Conservation (phyloP, 2,329 filamentous ascomycete species). For the Macrophomina phaseolina region DNA sequence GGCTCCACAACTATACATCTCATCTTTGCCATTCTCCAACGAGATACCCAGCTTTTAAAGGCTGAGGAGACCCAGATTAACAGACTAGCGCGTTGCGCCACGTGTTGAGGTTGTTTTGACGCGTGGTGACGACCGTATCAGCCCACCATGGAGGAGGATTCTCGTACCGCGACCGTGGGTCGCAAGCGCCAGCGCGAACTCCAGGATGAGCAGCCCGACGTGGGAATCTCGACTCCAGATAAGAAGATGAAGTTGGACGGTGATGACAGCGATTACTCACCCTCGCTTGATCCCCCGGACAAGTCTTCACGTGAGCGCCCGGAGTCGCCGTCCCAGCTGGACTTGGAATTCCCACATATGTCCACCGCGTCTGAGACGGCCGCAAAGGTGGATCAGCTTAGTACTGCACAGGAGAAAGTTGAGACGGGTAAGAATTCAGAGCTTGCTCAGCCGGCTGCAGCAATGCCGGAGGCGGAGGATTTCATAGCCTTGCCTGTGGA, state of each 20-base stretch:
- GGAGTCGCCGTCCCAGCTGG: conserved; percentile 1
- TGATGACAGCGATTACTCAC: conserved; percentile 12
- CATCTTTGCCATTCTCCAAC: neutral
- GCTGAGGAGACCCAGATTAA: neutral
- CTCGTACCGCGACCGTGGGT: conserved; percentile 53
- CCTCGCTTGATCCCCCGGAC: conserved; percentile 2
- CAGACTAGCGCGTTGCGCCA: neutral
- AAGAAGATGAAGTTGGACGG: conserved; percentile 14
- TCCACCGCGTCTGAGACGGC: neutral
- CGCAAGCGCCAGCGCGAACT: conserved; percentile 38
- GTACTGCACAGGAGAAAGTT: conserved; percentile 1
- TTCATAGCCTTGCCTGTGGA: conserved; percentile 6
- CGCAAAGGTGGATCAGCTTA: conserved; percentile 4
- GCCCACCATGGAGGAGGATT: conserved; percentile 38
- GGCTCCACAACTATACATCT: neutral
- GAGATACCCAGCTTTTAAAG: neutral
- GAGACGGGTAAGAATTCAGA: neutral
- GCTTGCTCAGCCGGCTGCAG: neutral
- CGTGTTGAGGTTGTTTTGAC: neutral
- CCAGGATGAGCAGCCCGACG: conserved; percentile 1
- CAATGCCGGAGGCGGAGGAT: neutral
- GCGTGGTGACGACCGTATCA: neutral
- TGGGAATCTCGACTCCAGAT: neutral
- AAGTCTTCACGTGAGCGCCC: conserved; percentile 16
- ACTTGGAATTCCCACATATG: conserved; percentile 11